Conservation (phyloP, 352 stramenopile genomes). For the Globisporangium spiculum region DNA sequence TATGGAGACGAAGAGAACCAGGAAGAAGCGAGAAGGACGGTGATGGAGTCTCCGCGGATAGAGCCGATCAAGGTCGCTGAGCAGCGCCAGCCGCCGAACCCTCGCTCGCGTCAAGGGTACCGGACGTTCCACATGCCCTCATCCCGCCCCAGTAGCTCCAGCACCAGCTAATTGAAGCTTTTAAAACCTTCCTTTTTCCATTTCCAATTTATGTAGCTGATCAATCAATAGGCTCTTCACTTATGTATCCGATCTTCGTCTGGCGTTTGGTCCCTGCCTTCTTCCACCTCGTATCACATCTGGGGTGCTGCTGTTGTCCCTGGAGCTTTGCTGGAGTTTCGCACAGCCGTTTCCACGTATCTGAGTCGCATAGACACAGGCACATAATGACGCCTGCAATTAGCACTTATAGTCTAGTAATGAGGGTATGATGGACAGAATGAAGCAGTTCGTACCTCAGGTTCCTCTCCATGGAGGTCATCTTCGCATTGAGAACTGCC, state of each 20-base stretch:
- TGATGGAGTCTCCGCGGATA: constrained; percentile 43
- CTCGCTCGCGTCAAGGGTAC: constrained; percentile 45
- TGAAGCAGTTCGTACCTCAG: constrained; percentile 24
- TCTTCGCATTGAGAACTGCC: constrained; percentile 40
- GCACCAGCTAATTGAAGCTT: not conserved
- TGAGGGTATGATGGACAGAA: not conserved
- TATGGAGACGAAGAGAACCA: constrained; percentile 17
- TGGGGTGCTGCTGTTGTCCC: not conserved
- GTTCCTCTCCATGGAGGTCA: constrained; percentile 39
- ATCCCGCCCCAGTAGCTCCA: constrained; percentile 16
- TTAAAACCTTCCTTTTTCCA: not conserved
- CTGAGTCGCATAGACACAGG: constrained; percentile 8
- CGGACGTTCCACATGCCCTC: constrained; percentile 48
- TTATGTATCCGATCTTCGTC: not conserved
- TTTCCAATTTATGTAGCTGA: no score
- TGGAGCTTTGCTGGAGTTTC: constrained; percentile 11
- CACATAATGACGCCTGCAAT: not conserved
- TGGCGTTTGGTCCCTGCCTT: not conserved
- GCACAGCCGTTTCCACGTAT: constrained; percentile 39
- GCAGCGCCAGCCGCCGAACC: constrained; percentile 45
- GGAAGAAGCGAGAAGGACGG: constrained; percentile 6
- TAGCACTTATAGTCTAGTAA: not conserved
- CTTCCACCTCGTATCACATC: not conserved
- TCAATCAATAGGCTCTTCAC: not conserved
- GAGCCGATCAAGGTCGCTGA: constrained; percentile 44